phyloP scores from a whole-genome alignment of 176 grass and related monocot genomes.

The Rhynchospora tenuis region DNA sequence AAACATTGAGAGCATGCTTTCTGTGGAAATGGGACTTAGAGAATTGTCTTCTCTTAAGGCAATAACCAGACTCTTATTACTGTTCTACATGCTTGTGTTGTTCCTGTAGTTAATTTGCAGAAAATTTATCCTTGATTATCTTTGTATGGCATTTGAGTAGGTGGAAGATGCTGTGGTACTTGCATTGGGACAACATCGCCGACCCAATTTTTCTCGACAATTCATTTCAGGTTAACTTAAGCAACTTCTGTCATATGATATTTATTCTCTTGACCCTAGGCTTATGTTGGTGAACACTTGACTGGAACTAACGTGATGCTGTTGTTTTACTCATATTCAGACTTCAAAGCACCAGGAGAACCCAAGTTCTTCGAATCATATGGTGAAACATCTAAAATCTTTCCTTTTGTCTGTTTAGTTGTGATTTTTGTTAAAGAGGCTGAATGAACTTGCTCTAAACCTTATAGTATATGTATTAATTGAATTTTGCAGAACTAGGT shows the following conservation, averaged over 20 bases:
- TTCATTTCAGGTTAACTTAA: conserved; percentile 73
- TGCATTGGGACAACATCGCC: conserved; percentile 79
- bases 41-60: conserved; percentile 94
- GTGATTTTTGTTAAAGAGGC: background rate
- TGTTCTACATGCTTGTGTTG: background rate
- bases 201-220: conserved; percentile 85
- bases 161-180: conserved; percentile 96
- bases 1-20: conserved; percentile 98
- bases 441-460: conserved; percentile 5
- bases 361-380: conserved; percentile 93
- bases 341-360: conserved; percentile 95
- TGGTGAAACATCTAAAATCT: conserved; percentile 40
- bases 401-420: background rate
- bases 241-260: background rate
- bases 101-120: background rate
- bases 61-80: background rate
- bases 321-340: conserved; percentile 40
- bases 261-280: background rate
- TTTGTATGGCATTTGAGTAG: conserved; percentile 33
- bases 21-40: conserved; percentile 97
- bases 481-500: conserved; percentile 74
- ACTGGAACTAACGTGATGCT: background rate
- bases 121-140: conserved; percentile 6
- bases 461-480: conserved; percentile 3
- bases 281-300: background rate